These are phyloP conservation scores for Cardamine chenopodiifolia DNA, from an alignment of 345 rosid genomes.

Conservation along the genomic window DNA sequence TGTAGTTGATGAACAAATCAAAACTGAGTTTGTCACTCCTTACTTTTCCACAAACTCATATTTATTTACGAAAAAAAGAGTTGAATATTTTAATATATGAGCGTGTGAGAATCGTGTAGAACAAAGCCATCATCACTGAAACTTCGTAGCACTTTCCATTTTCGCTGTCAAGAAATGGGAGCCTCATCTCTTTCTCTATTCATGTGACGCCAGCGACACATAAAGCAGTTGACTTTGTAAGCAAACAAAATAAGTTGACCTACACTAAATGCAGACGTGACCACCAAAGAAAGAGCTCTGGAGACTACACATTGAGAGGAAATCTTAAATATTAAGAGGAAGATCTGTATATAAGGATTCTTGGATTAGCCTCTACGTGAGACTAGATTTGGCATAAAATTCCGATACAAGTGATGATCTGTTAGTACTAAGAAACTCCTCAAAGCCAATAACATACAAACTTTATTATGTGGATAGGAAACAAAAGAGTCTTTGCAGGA, in stretches of 20 bases:
- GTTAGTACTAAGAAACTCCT: neutral
- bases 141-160: slow-evolving; percentile 40
- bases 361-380: too few species aligned
- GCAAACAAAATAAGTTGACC: slow-evolving; percentile 24
- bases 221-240: slow-evolving; percentile 21
- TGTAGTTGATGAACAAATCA: slow-evolving; percentile 18
- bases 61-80: neutral
- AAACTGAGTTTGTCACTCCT: slow-evolving; percentile 12
- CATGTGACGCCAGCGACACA: slow-evolving; percentile 19
- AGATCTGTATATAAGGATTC: neutral
- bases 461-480: neutral
- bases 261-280: slow-evolving; percentile 25
- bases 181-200: slow-evolving; percentile 6
- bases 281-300: slow-evolving; percentile 4
- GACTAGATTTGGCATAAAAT: too few species aligned
- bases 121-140: slow-evolving; percentile 3
- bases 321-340: neutral
- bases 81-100: slow-evolving; percentile 1
- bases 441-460: neutral
- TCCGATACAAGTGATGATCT: too few species aligned
- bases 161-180: slow-evolving; percentile 32
- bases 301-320: too few species aligned
- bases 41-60: slow-evolving; percentile 26
- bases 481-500: neutral
- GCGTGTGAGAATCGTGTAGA: slow-evolving; percentile 20